These are phyloP conservation scores for Monosporascus ibericus DNA, from an alignment of 2,329 filamentous ascomycete species.

Conservation along the genomic window DNA sequence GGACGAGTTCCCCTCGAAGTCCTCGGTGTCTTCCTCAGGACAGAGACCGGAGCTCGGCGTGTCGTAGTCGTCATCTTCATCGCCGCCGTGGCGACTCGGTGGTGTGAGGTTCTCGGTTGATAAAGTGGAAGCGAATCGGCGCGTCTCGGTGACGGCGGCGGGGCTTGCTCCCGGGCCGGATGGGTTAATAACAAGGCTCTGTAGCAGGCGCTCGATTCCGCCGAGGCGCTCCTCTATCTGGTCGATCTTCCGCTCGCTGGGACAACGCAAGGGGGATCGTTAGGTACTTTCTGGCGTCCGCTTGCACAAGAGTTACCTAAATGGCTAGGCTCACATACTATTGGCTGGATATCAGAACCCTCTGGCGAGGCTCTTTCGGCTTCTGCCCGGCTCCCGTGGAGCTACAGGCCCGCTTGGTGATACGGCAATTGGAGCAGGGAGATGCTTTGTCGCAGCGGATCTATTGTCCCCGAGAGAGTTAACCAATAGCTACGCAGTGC, in stretches of 20 bases:
- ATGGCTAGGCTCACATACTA: conserved; percentile 37
- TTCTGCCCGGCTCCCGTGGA: conserved; percentile 49
- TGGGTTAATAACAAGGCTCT: conserved; percentile 19
- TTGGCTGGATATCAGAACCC: conserved; percentile 55
- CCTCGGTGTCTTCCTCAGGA: conserved; percentile 40
- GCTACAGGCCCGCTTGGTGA: conserved; percentile 46
- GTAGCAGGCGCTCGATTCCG: conserved; percentile 31
- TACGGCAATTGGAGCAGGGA: conserved; percentile 53
- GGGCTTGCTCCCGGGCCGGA: neutral
- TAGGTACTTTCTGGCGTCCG: neutral
- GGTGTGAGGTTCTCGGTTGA: conserved; percentile 3
- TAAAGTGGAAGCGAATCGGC: conserved; percentile 4
- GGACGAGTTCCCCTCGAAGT: conserved; percentile 39
- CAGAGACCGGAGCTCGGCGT: conserved; percentile 46
- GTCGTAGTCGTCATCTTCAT: conserved; percentile 27
- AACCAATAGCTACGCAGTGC: neutral
- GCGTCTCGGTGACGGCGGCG: neutral
- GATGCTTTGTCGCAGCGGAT: conserved; percentile 54
- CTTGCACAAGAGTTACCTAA: neutral
- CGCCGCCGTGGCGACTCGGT: conserved; percentile 5
- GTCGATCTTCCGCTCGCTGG: conserved; percentile 47
- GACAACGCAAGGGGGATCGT: neutral
- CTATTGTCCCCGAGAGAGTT: conserved; percentile 25
- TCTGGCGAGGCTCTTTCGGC: conserved; percentile 47
- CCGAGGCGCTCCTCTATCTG: conserved; percentile 32